Conservation (phyloP, 2,329 filamentous ascomycete species). For the Aphanoascus verrucosus region DNA sequence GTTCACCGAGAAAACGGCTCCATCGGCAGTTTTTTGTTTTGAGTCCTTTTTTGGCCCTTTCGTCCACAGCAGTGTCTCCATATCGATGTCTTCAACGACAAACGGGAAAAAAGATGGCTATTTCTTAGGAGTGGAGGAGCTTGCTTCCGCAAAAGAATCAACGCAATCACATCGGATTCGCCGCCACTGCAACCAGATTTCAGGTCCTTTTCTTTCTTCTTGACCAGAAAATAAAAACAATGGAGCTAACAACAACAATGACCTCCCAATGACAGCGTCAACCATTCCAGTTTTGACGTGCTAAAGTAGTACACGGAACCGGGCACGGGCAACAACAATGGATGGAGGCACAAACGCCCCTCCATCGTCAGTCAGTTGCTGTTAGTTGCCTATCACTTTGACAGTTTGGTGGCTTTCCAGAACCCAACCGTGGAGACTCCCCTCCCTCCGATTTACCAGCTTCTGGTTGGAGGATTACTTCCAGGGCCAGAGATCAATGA, state of each 20-base stretch:
- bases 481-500: constrained; percentile 4
- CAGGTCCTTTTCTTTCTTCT: neutral
- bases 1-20: constrained; percentile 3
- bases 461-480: constrained; percentile 5
- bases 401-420: neutral
- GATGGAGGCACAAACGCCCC: neutral
- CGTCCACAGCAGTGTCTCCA: neutral
- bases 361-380: neutral
- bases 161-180: no score
- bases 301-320: neutral
- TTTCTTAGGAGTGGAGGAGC: no score
- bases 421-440: neutral
- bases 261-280: neutral
- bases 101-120: no score
- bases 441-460: neutral
- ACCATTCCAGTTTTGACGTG: neutral
- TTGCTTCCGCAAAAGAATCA: no score
- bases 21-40: neutral
- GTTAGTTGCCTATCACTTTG: neutral
- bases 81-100: neutral
- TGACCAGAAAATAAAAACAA: neutral
- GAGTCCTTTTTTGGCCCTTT: neutral
- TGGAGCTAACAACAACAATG: no score
- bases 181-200: neutral
- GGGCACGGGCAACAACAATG: neutral